Base-by-base conservation (phyloP, 352 stramenopile species). In the Thalassiosira oceanica region DNA sequence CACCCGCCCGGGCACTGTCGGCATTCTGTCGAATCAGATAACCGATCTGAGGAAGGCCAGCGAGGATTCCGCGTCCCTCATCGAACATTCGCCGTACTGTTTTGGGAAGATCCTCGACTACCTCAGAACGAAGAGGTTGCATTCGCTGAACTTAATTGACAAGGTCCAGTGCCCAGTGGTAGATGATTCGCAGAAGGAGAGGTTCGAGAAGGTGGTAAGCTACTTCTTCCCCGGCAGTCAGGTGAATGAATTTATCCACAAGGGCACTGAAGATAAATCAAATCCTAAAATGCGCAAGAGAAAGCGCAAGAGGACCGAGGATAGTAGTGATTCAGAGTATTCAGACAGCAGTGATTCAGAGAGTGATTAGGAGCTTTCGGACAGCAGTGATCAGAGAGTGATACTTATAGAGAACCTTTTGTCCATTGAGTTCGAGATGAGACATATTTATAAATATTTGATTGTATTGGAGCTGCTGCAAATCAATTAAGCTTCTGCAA, bases 171-270 rank as follows among this genome's bases (percentile, higher is more conserved):
- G 48, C 27, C 63, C 52, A 21, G 33, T 4, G 23, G 44, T 74
- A 3, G 33, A 54, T 33, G 63, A 53, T 2, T 53, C 52, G 1
- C 23, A 74, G 46, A 33, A 61, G 24, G 45, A 15, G 13, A 54
- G 63, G 37, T 74, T 74, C 46, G 46, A 74, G 45, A 74, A 74
- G 35, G 53, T 74, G 21, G 63, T 67, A 11, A 67, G 67, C 28
- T 61, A 74, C 49, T 74, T 62, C 45, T 74, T 74, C 26, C 63
- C 63, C 31, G 63, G 63, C 6, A n/a, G n/a, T n/a, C n/a, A n/a
- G n/a, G n/a, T n/a, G n/a, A n/a, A n/a, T n/a, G n/a, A 8, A 63
- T 15, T 33, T 24, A 10, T 46, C 61, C n/a, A n/a, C n/a, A n/a
- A n/a, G n/a, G n/a, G n/a, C n/a, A n/a, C n/a, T n/a, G n/a, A n/a